These are phyloP conservation scores for Botrytis aclada DNA, from an alignment of 2,329 filamentous ascomycete species.

Conservation along the genomic window DNA sequence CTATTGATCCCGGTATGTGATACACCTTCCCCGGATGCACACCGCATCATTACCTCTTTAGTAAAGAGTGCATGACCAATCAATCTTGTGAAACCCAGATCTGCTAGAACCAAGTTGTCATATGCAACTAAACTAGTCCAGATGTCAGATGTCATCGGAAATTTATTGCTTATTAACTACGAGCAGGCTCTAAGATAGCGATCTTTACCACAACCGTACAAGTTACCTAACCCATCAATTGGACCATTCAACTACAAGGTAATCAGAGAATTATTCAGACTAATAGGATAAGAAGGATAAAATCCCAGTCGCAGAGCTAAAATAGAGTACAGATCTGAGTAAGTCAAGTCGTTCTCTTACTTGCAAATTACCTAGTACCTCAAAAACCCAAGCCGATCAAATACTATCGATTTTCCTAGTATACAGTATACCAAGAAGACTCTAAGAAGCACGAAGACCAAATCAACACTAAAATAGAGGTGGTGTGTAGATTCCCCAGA, in stretches of 20 bases:
- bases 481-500: neutral
- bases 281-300: neutral
- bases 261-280: neutral
- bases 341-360: neutral
- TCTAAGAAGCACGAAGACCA: neutral
- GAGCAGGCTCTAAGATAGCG: neutral
- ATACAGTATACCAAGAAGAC: neutral
- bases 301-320: neutral
- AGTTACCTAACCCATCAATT: neutral
- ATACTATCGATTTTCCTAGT: neutral
- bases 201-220: neutral
- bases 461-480: neutral
- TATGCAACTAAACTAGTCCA: neutral
- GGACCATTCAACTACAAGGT: neutral
- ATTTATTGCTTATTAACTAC: neutral
- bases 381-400: neutral
- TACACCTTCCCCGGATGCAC: neutral
- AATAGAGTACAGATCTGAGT: neutral
- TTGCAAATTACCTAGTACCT: neutral
- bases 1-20: neutral
- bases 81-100: neutral
- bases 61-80: neutral
- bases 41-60: neutral
- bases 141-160: neutral
- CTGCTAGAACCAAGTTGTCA: neutral